A percentile compares a stretch with the other conserved stretches of the same genome.
Conservation (phyloP, 257 asterid genomes). For the Przewalskia tangutica region DNA sequence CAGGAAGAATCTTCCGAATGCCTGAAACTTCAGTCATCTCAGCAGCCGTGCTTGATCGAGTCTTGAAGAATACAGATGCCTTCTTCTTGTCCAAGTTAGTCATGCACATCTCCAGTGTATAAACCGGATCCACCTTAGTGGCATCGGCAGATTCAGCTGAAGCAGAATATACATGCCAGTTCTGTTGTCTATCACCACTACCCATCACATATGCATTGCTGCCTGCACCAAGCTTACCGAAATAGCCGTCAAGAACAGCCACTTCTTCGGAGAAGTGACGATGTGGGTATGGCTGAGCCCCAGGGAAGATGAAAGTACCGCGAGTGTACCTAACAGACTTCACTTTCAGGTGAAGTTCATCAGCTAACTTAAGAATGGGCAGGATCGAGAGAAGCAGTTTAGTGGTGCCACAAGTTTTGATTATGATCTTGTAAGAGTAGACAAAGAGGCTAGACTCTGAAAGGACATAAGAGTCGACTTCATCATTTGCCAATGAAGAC, state of each 20-base stretch:
- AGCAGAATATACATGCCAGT: conserved; percentile 84
- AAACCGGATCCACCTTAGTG: conserved; percentile 18
- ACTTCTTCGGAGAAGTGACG: conserved; percentile 73
- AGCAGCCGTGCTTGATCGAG: conserved; percentile 44
- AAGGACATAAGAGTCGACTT: conserved; percentile 68
- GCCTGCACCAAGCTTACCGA: conserved; percentile 40
- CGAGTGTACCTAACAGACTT: conserved; percentile 62
- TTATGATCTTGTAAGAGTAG: conserved; percentile 54
- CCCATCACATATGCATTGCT: conserved; percentile 64
- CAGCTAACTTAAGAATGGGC: conserved; percentile 43
- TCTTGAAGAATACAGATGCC: conserved; percentile 65
- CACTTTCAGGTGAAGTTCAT: conserved; percentile 34
- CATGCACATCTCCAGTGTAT: conserved; percentile 85
- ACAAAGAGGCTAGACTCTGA: conserved; percentile 88
- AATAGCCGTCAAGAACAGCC: conserved; percentile 45
- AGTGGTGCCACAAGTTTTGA: conserved; percentile 86
- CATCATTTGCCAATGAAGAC: conserved; percentile 48
- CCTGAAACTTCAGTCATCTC: conserved; percentile 64
- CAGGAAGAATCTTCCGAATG: conserved; percentile 58
- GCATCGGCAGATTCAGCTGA: conserved; percentile 21
- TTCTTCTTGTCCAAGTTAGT: conserved; percentile 50
- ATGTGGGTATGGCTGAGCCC: conserved; percentile 72
- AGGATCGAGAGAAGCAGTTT: conserved; percentile 75
- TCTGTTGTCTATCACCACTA: conserved; percentile 32
- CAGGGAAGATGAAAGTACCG: conserved; percentile 68